Base-by-base conservation (phyloP, 306 rosid genomes). In the Acacia confusa region DNA sequence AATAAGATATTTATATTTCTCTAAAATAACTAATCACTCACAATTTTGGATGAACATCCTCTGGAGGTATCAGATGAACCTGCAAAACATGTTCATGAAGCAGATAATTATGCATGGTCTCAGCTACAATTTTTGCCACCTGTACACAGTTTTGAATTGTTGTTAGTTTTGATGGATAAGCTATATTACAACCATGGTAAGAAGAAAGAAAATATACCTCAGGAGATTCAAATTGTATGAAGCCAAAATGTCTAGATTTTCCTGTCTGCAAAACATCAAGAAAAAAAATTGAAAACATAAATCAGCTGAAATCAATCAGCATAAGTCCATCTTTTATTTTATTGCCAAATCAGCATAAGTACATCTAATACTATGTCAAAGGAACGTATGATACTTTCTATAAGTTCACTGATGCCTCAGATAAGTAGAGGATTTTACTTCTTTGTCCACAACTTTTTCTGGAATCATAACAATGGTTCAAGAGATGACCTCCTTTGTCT, bases 61-160 rank as follows among this genome's bases (percentile, higher is more conserved):
- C 92, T 0, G 88, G 75, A 74, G 98, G 92, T 88, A 95, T 64
- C 70, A 88, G 79, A 44, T 82, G 79, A 68, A 88, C 96, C 77
- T 93, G 97, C 87, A 95, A 81, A 78, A 95, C 85, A 83, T 91
- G 98, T 78, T 93, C 98, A 9, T 84, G 87, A 69, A 93, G 86
- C 80, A 95, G 85, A 83, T 95, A 92, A 72, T 95, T 95, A 85
- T 95, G 92, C 99, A 95, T 95, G 40, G 94, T 88, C 48, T 93
- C 95, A 41, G 97, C 96, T 28, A 92, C 97, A 84, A 95, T 75
- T 89, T 89, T 91, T 20, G 98, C 97, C 57, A 93, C 99, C 99
- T 95, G 88, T 81, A 47, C 68, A 34, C 80, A 78, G 64, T 63
- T 41, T 22, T 36, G 80, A 30, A 38, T 40, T 81, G 32, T 30